Base-by-base conservation (phyloP, 2,329 filamentous ascomycete genomes). In the Arthroderma sp. region DNA sequence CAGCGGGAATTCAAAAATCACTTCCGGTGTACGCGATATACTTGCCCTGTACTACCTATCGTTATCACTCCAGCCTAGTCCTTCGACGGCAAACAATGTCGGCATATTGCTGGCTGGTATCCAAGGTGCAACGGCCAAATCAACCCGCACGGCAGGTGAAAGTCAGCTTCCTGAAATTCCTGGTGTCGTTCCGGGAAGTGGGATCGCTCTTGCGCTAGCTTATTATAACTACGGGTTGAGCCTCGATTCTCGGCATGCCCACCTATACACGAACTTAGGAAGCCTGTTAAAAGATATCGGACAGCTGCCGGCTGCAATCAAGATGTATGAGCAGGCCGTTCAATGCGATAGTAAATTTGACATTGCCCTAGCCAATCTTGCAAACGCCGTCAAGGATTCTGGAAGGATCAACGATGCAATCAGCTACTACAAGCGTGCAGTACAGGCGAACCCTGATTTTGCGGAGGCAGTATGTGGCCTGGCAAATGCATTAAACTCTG, bases 31-130 rank as follows among this genome's bases (percentile, higher is more conserved):
- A 27, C 80, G 86, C 36, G 91, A 98, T 57, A 96, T 98, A 33
- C 67, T 98, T 32, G 86, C 88, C 1, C 74, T 98, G 8, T 98
- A 98, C 62, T 98, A 98, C 58, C 72, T 98, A 2, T 98, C 91
- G 0, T 69, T 98, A 3, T 94, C 91, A 0, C 72, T 98, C 2
- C 91, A 95, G 51, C 88, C 91, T 40, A 96, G 91, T 56, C 91
- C 91, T 2, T 98, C 91, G 0, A 98, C 91, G 0, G 91, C 91
- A 0, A 98, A 98, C 60, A 98, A 98, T 60, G 88, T 98, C 8
- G 91, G 91, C 3, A 98, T 98, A 45, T 72, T 98, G 29, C 77
- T 98, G n/a, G 91, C 91, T 4, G 86, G 91, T 46, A 84, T 96
- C 15, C 91, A 94, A 58, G 87, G 94, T 54, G 71, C 70, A 28